Evolutionary conservation across 108 stramenopile species (phyloP).

Genomic region (Aurantiochytrium sp.): DNA sequence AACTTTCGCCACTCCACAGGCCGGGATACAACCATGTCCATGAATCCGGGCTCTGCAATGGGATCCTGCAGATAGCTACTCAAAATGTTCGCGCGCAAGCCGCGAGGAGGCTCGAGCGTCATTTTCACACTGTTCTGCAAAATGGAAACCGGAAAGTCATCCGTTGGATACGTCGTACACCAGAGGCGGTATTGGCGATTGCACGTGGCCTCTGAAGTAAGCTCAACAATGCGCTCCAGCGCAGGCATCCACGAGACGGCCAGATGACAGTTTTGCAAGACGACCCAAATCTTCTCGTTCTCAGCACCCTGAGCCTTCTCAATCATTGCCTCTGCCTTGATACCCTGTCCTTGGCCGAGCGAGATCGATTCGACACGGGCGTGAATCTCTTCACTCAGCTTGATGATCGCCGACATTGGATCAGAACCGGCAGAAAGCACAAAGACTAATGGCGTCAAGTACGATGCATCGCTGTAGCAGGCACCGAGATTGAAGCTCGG

Average conservation of each 20-base stretch:
- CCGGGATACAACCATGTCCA: constrained; percentile 14
- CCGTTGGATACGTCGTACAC: constrained; percentile 49
- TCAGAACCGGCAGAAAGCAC: constrained; percentile 50
- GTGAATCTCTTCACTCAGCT: constrained; percentile 42
- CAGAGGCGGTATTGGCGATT: constrained; percentile 48
- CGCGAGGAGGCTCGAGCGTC: constrained; percentile 57
- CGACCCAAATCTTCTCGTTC: constrained; percentile 45
- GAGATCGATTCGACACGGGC: constrained; percentile 40
- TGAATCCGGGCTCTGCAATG: constrained; percentile 40
- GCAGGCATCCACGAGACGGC: constrained; percentile 58
- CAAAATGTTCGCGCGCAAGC: constrained; percentile 45
- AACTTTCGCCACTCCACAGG: constrained; percentile 43
- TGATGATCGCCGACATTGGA: constrained; percentile 50
- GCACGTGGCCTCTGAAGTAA: constrained; percentile 18
- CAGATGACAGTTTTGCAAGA: constrained; percentile 56
- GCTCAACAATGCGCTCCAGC: constrained; percentile 52
- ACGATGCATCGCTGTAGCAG: constrained; percentile 47
- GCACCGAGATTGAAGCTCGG: constrained; percentile 48
- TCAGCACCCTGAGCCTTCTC: constrained; percentile 41
- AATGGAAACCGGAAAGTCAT: constrained; percentile 47
- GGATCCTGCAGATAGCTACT: constrained; percentile 36
- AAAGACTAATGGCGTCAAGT: constrained; percentile 48
- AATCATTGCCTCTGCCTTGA: constrained; percentile 41
- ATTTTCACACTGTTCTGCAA: constrained; percentile 55
- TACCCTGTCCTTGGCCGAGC: constrained; percentile 53